Evolutionary conservation across 2,329 filamentous ascomycete genomes (phyloP).

Genomic region (Aspergillus spinulosporus): DNA sequence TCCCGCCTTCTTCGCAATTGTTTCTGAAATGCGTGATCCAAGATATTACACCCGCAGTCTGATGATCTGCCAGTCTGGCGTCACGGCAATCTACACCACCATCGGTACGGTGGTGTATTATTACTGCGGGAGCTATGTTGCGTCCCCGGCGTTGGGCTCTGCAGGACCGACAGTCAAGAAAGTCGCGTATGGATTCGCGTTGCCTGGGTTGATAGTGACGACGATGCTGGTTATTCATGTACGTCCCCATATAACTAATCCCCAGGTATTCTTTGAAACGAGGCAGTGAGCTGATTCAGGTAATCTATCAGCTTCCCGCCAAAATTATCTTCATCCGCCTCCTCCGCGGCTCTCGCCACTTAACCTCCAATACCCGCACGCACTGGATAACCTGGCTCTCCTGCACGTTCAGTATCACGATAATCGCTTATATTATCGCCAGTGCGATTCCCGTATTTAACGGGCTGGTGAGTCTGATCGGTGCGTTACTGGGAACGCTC

Average conservation of each 20-base stretch:
- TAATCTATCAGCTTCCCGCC: constrained; percentile 17
- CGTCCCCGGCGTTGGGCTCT: constrained; percentile 51
- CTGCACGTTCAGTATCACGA: constrained; percentile 22
- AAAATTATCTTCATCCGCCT: constrained; percentile 28
- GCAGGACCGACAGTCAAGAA: constrained; percentile 48
- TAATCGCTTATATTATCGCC: constrained; percentile 29
- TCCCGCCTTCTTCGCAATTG: constrained; percentile 37
- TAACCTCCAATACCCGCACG: constrained; percentile 22
- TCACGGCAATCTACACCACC: constrained; percentile 37
- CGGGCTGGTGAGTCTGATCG: constrained; percentile 26
- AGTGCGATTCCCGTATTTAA: constrained; percentile 29
- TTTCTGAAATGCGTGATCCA: constrained; percentile 42
- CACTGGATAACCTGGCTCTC: constrained; percentile 29
- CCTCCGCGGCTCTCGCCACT: constrained; percentile 25
- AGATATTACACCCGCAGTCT: constrained; percentile 34
- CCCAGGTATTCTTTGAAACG: neutral
- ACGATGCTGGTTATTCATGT: constrained; percentile 27
- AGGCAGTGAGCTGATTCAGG: neutral
- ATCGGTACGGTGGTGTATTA: constrained; percentile 47
- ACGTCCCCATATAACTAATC: neutral
- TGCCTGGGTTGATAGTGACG: constrained; percentile 36
- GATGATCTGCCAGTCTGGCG: constrained; percentile 32
- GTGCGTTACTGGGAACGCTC: constrained; percentile 24
- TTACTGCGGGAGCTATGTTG: constrained; percentile 49
- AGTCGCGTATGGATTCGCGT: constrained; percentile 45